Evolutionary conservation across 2,329 filamentous ascomycete genomes (phyloP), one percentile per base, ranked within the genome.

Genomic region (Calonectria crousiana): DNA sequence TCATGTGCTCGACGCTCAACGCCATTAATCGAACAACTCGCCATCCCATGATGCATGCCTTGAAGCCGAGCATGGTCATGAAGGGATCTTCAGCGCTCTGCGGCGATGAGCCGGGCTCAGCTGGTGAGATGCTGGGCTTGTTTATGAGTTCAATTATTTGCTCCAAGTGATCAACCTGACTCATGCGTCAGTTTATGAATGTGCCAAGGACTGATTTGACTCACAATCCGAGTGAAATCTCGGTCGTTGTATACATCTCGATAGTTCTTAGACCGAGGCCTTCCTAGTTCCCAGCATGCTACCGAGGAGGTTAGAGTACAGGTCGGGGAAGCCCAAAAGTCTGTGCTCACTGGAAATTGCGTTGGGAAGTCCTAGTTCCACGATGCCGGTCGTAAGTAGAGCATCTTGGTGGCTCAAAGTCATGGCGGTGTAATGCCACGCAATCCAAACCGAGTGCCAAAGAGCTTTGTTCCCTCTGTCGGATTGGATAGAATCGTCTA

Each of bases 41-140:
- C 72, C 72, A 74, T 13, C 72, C 72, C 69, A 74, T 74, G 18
- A 74, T 74, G 11, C 68, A 72, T 11, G 72, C 62, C 32, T 74
- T 74, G 64, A 74, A 74, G 0, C 53, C 49, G 2, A 74, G 34
- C 68, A 74, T 67, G 3, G 72, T 74, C 62, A 74, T 74, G 47
- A 74, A 74, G 1, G 68, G 69, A 23, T 74, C 72, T 44, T 74
- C 72, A 8, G 67, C 53, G 16, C 44, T 72, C 16, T 66, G 53
- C 1, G 18, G 23, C 13, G 64, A 72, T n/a, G 47, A 32, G 13
- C 44, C 64, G 3, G 62, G n/a, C 3, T 26, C 52, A 3, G 23
- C 26, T 44, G 53, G 6, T 9, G 62, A 32, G 8, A 34, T 49
- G 5, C 32, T 58, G 1, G 69, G 72, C 10, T 58, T 49, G 32